phyloP scores from a whole-genome alignment of 2,329 filamentous ascomycete species.

The Akanthomyces uredinophilus region DNA sequence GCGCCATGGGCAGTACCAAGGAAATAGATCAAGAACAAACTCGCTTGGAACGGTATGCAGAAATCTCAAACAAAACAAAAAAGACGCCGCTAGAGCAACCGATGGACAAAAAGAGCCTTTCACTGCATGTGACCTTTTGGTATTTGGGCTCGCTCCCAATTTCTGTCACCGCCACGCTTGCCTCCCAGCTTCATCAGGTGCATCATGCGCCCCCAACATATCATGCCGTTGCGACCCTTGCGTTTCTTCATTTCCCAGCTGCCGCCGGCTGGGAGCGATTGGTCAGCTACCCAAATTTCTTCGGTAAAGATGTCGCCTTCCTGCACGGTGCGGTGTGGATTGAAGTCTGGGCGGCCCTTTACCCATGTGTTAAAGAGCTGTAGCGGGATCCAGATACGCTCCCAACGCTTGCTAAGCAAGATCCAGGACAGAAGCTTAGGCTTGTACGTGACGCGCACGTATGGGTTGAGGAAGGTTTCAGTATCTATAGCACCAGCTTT shows the following conservation, averaged over 20 bases:
- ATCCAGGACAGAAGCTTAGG: constrained; percentile 53
- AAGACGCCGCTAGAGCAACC: not conserved
- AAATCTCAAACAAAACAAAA: not conserved
- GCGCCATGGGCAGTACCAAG: not conserved
- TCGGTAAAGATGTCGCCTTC: constrained; percentile 51
- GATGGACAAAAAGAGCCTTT: not conserved
- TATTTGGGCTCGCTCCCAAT: constrained; percentile 7
- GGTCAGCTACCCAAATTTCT: constrained; percentile 40
- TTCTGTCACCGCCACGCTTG: constrained; percentile 16
- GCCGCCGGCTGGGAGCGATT: constrained; percentile 18
- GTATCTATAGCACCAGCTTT: constrained; percentile 37
- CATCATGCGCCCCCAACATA: constrained; percentile 51
- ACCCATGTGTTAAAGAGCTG: constrained; percentile 55
- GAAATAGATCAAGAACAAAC: not conserved
- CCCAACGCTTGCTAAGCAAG: constrained; percentile 55
- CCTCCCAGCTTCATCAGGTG: constrained; percentile 27
- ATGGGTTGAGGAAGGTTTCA: constrained; percentile 70
- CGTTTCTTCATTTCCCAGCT: constrained; percentile 39
- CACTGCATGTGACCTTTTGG: constrained; percentile 3
- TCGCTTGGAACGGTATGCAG: constrained; percentile 3
- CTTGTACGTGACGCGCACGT: constrained; percentile 65
- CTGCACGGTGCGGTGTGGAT: constrained; percentile 55
- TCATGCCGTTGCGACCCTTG: constrained; percentile 45
- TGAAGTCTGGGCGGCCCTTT: constrained; percentile 52
- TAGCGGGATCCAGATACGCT: constrained; percentile 56